Base-by-base conservation (phyloP, 177 flowering plant species). In the Vitis hybrid region DNA sequence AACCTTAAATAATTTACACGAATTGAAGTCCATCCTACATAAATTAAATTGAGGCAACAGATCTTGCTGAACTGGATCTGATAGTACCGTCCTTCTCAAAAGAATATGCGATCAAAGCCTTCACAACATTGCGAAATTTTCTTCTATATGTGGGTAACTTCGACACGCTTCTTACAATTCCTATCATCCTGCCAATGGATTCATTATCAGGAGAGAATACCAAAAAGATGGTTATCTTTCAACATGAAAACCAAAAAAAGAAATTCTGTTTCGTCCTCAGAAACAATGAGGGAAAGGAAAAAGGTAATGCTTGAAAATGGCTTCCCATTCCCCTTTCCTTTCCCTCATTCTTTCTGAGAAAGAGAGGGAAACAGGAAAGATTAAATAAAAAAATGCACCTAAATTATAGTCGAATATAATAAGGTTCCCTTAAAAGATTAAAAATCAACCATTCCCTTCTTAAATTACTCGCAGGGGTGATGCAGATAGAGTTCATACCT, bases 121-220 rank as follows among this genome's bases (percentile, higher is more conserved):
- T 94, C 73, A 90, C 89, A 10, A 94, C 83, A 8, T 81, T 88
- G 10, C 83, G 79, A 69, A 59, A 92, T 73, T 64, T 80, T 76
- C 98, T 87, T 72, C 98, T 82, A 64, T 89, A 90, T 3, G 96
- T 94, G 4, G 97, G 98, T 29, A 94, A 75, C 84, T 87, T 94
- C 0, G 96, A 82, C 52, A 88, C 69, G 66, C 94, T 86, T 74
- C 92, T 83, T 2, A 76, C 64, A 77, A 94, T 84, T 76, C 98
- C 97, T 19, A 75, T 74, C 90, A 94, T 76, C 87, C 97, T 94
- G 87, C 71, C 70, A 81, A 53, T 58, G n/a, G n/a, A 59, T 68
- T 12, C 45, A 22, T 50, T n/a, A 15, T 19, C 12, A 26, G 54
- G 11, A 54, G 53, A 19, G 39, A 5, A 55, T 3, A 54, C 13